Conservation (phyloP, 2,329 filamentous ascomycete species). For the Raffaelea ambrosiae region DNA sequence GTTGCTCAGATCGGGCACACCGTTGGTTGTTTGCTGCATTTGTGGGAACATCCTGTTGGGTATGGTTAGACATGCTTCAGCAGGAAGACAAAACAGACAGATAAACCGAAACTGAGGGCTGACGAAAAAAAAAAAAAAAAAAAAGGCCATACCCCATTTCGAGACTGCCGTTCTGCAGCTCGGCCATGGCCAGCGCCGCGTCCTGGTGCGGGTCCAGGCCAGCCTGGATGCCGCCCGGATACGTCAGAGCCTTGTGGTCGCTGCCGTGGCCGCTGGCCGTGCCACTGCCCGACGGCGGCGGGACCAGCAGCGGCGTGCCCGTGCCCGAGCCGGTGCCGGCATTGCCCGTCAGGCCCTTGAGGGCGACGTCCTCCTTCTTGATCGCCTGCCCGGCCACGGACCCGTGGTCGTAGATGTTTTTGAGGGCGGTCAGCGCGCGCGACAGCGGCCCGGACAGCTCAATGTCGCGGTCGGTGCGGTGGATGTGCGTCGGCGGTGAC, state of each 20-base stretch:
- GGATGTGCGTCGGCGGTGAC: constrained; percentile 44
- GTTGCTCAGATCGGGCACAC: constrained; percentile 35
- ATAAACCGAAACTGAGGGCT: too few relatives aligned
- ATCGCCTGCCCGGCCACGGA: neutral
- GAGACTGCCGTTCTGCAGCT: constrained; percentile 48
- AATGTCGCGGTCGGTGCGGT: constrained; percentile 50
- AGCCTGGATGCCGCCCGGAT: constrained; percentile 13
- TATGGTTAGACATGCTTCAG: neutral
- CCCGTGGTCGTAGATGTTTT: constrained; percentile 60
- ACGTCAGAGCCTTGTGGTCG: neutral
- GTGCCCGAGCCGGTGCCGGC: constrained; percentile 30
- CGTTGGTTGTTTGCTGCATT: constrained; percentile 19
- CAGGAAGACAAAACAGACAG: too few relatives aligned
- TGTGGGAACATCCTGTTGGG: constrained; percentile 17
- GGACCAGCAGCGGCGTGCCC: constrained; percentile 30
- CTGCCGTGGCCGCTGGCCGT: constrained; percentile 9
- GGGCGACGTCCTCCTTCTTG: constrained; percentile 33
- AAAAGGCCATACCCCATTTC: constrained; percentile 10
- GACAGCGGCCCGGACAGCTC: constrained; percentile 54
- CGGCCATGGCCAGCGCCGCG: constrained; percentile 56
- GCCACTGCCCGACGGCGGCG: constrained; percentile 11
- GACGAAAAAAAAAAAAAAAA: too few relatives aligned
- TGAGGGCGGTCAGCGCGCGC: constrained; percentile 50
- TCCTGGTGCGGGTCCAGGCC: constrained; percentile 48
- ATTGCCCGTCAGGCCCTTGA: neutral